phyloP scores from a whole-genome alignment of 306 rosid genomes.

The Cucurbita maxima region DNA sequence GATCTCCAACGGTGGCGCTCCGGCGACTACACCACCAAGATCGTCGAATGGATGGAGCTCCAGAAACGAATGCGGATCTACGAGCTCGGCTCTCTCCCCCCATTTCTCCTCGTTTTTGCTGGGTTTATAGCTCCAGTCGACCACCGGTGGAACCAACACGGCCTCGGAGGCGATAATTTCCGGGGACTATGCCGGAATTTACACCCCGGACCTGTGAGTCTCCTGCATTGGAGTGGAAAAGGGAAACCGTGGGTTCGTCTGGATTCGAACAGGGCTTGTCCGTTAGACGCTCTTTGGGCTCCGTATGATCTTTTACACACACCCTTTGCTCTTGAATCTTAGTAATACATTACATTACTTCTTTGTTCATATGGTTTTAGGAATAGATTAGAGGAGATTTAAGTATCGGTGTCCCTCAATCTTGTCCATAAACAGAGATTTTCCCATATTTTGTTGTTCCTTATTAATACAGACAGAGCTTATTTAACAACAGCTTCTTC shows the following conservation, averaged over 20 bases:
- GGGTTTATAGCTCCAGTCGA: slow-evolving; percentile 71
- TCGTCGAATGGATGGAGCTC: slow-evolving; percentile 94
- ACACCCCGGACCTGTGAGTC: slow-evolving; percentile 85
- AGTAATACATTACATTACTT: not conserved
- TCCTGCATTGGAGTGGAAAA: slow-evolving; percentile 95
- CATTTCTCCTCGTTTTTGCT: slow-evolving; percentile 72
- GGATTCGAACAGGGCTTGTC: slow-evolving; percentile 70
- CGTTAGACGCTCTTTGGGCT: slow-evolving; percentile 82
- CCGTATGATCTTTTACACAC: slow-evolving; percentile 73
- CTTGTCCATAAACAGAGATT: slow-evolving; percentile 1
- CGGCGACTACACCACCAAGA: slow-evolving; percentile 60
- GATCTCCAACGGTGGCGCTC: slow-evolving; percentile 60
- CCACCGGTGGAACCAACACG: slow-evolving; percentile 93
- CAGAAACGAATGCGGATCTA: slow-evolving; percentile 95
- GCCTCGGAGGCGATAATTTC: slow-evolving; percentile 91
- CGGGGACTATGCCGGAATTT: slow-evolving; percentile 65
- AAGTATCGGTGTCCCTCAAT: slow-evolving; percentile 1
- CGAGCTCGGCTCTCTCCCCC: slow-evolving; percentile 84
- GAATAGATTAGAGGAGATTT: slow-evolving; percentile 4
- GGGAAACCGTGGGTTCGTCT: slow-evolving; percentile 96
- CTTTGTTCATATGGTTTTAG: not conserved
- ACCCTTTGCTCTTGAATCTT: slow-evolving; percentile 42
- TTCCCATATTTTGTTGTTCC: not conserved
- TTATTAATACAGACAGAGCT: not conserved
- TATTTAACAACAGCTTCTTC: not conserved